Conservation (phyloP, 176 grass and related monocot species). For the Hordeum marinum region DNA sequence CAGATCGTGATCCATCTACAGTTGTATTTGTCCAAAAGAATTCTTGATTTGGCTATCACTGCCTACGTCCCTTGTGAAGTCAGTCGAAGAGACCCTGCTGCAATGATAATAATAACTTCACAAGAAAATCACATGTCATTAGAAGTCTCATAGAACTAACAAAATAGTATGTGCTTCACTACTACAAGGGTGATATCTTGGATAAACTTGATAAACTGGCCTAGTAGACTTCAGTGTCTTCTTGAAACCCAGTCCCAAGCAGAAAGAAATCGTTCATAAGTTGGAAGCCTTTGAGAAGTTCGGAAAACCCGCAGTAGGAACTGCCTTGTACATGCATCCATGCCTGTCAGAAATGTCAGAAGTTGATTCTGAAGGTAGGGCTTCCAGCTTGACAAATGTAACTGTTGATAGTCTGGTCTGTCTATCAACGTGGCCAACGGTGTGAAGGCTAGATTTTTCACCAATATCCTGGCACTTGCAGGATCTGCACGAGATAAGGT, state of each 20-base stretch:
- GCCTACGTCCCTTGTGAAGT: neutral
- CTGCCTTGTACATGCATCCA: conserved; percentile 66
- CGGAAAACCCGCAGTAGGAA: conserved; percentile 52
- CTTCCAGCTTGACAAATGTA: conserved; percentile 22
- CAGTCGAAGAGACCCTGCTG: conserved; percentile 64
- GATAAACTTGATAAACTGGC: conserved; percentile 80
- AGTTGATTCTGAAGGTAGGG: conserved; percentile 50
- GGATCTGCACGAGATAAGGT: conserved; percentile 59
- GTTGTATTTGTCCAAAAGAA: too few relatives aligned
- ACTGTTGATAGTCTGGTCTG: conserved; percentile 45
- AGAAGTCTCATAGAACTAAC: conserved; percentile 72
- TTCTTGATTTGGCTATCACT: neutral
- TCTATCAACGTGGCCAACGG: conserved; percentile 46
- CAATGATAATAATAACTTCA: conserved; percentile 43
- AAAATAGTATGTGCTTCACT: conserved; percentile 74
- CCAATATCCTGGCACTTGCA: conserved; percentile 63
- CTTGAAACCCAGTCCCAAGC: conserved; percentile 51
- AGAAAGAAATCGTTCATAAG: conserved; percentile 50
- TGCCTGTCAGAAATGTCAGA: conserved; percentile 62
- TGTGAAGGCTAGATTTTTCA: conserved; percentile 75
- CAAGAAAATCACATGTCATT: conserved; percentile 64
- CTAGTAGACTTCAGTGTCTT: conserved; percentile 69
- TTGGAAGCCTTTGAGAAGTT: conserved; percentile 52
- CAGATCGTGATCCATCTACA: too few relatives aligned
- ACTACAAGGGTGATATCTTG: conserved; percentile 89